phyloP scores from a whole-genome alignment of 139 green algal genomes.

The Volvox reticuliferus region DNA sequence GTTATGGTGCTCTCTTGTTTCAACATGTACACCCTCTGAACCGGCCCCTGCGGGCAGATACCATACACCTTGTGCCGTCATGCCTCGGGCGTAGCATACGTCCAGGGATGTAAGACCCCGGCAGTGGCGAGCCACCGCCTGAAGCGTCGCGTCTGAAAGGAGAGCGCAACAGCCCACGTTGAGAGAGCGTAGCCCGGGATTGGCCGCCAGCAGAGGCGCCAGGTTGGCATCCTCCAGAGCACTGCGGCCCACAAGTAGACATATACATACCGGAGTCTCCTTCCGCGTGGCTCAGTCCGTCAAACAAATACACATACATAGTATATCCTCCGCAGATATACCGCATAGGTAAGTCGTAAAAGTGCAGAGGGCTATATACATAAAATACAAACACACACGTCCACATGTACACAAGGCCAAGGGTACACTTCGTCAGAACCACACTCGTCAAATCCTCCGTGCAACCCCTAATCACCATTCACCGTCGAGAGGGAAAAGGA shows the following conservation, averaged over 20 bases:
- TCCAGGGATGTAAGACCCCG: not conserved
- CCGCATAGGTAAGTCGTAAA: too few relatives aligned
- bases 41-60: too few relatives aligned
- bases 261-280: too few relatives aligned
- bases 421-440: too few relatives aligned
- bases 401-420: too few relatives aligned
- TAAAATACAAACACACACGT: not conserved
- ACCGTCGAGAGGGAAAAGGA: too few relatives aligned
- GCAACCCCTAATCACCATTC: not conserved
- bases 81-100: slow-evolving; percentile 25
- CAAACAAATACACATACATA: too few relatives aligned
- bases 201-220: slow-evolving; percentile 14
- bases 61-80: not conserved
- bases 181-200: not conserved
- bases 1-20: not conserved
- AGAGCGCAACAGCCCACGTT: slow-evolving; percentile 17
- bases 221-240: not conserved
- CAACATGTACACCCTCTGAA: too few relatives aligned
- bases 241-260: not conserved
- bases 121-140: not conserved
- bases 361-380: too few relatives aligned
- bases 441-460: not conserved
- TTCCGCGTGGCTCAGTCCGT: not conserved
- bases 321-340: too few relatives aligned
- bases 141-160: slow-evolving; percentile 12